These are phyloP conservation scores for Cladophialophora bantiana DNA, from an alignment of 2,329 filamentous ascomycete genomes.

Conservation along the genomic window DNA sequence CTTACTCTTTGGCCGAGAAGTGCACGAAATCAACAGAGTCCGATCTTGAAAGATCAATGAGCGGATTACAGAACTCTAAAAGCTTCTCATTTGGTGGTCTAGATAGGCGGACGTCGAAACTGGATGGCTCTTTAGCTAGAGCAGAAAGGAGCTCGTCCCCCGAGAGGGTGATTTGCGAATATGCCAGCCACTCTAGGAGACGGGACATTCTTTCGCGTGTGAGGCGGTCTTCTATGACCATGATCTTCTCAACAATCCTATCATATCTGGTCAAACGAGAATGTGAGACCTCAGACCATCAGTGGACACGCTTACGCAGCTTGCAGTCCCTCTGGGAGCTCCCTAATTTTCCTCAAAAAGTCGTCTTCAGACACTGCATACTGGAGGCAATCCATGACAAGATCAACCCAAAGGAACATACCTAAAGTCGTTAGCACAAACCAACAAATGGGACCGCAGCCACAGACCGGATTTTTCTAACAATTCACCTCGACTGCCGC, in stretches of 20 bases:
- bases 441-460: neutral
- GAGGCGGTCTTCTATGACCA: neutral
- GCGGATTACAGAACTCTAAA: neutral
- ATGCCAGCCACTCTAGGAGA: neutral
- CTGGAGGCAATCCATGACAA: neutral
- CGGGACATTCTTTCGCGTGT: neutral
- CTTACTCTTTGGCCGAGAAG: neutral
- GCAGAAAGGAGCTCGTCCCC: neutral
- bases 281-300: neutral
- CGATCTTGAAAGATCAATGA: neutral
- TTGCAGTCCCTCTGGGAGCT: neutral
- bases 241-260: neutral
- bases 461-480: neutral
- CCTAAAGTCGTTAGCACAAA: neutral
- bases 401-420: neutral
- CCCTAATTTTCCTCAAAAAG: neutral
- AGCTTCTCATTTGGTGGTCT: neutral
- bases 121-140: neutral
- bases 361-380: neutral
- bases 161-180: neutral
- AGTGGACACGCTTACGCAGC: neutral
- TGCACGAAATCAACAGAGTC: neutral
- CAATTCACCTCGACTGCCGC: neutral
- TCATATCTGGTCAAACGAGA: neutral
- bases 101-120: neutral